Evolutionary conservation across 1,284 basidiomycete species (phyloP), one percentile per base, ranked within the genome.

Genomic region (Phellopilus nigrolimitatus): DNA sequence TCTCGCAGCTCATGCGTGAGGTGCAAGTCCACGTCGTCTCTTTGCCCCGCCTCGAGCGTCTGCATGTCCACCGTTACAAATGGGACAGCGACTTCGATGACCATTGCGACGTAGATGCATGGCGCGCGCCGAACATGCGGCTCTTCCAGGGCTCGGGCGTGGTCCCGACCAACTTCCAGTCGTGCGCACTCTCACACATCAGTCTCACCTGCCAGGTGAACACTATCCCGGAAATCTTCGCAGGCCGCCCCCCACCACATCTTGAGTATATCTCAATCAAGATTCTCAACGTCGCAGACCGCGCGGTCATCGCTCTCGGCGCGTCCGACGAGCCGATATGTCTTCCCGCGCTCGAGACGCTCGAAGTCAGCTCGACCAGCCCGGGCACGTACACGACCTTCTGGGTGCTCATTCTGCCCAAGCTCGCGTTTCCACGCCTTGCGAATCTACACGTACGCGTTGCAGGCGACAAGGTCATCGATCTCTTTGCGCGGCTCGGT

Each of bases 51-150:
- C 39, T 49, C 10, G 36, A 49, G 39, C 38, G 40, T 4, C 28
- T 49, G 13, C 28, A 43, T 19, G 5, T 49, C 13, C 48, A 49
- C n/a, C 38, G 48, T 10, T 49, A 49, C 39, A 49, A 42, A 28
- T 49, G 48, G 48, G 48, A 49, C 48, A 49, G 25, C 21, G 48
- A 49, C 48, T 34, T 49, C n/a, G 48, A 49, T 22, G 48, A 40
- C 4, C 30, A 31, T 19, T 41, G 30, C 30, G 30, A 49, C 39
- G 21, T 49, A 38, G 31, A 17, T 2, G 22, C 22, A 19, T 49
- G 48, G 48, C 22, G 36, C 10, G 48, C 48, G 27, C 48, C 48
- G 3, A 49, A 42, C 21, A 6, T 49, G 28, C 48, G 48, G 13
- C 48, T 49, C n/a, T 49, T 49, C 30, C 48, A 49, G 15, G 48